These are phyloP conservation scores for Puccinia coronata DNA, from an alignment of 1,284 basidiomycete species.

Conservation along the genomic window DNA sequence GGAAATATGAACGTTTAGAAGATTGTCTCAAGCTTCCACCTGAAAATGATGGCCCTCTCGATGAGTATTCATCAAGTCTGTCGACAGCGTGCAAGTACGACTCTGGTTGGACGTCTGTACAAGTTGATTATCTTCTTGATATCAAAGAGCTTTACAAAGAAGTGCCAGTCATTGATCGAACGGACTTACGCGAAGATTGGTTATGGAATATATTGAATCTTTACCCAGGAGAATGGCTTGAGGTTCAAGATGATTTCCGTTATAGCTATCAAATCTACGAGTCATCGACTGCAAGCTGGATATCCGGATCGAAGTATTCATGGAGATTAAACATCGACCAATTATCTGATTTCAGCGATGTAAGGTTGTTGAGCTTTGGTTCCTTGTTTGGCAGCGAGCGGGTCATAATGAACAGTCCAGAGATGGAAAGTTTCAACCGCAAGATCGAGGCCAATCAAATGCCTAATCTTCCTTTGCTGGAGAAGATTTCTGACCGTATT, in stretches of 20 bases:
- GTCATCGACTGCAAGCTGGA: neutral
- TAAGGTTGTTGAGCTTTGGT: conserved; percentile 56
- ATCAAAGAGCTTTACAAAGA: conserved; percentile 58
- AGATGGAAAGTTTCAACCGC: conserved; percentile 51
- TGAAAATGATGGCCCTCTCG: conserved; percentile 42
- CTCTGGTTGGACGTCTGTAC: conserved; percentile 66
- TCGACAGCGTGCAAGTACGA: conserved; percentile 65
- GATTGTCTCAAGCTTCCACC: conserved; percentile 53
- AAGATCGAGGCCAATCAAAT: conserved; percentile 54
- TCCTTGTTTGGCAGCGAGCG: conserved; percentile 57
- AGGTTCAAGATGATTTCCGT: conserved; percentile 29
- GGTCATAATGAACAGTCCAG: conserved; percentile 46
- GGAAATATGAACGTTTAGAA: conserved; percentile 52
- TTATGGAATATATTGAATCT: conserved; percentile 39
- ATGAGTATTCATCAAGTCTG: neutral
- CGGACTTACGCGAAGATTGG: conserved; percentile 41
- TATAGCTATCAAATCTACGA: conserved; percentile 49
- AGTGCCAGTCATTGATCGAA: conserved; percentile 56
- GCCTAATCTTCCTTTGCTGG: conserved; percentile 54
- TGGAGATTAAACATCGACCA: conserved; percentile 54
- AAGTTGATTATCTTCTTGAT: conserved; percentile 72
- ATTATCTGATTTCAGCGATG: conserved; percentile 51
- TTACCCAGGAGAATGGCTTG: conserved; percentile 34
- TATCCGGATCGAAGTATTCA: conserved; percentile 52
- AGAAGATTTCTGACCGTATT: conserved; percentile 53